phyloP scores from a whole-genome alignment of 2,329 filamentous ascomycete species.

The Aspergillus fumigatus region DNA sequence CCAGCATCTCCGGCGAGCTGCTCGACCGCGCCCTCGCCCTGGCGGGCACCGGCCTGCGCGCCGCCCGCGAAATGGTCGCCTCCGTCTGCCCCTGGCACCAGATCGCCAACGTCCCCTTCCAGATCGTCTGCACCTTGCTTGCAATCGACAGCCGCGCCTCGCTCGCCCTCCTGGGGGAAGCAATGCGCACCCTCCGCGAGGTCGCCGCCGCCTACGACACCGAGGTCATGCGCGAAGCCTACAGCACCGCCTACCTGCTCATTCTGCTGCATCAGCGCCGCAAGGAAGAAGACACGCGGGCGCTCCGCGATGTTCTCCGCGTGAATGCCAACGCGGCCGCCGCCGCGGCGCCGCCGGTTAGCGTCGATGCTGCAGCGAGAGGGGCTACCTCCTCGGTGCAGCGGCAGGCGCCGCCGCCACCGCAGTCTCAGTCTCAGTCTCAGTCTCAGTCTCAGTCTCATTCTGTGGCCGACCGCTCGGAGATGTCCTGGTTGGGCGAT shows the following conservation, averaged over 20 bases:
- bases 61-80: conserved; percentile 45
- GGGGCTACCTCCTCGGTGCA: neutral
- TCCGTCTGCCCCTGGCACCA: conserved; percentile 54
- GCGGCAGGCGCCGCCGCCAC: conserved; percentile 9
- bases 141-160: conserved; percentile 52
- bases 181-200: conserved; percentile 46
- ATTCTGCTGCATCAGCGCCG: conserved; percentile 49
- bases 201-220: conserved; percentile 45
- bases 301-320: conserved; percentile 38
- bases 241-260: conserved; percentile 52
- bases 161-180: conserved; percentile 46
- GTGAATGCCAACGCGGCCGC: conserved; percentile 25
- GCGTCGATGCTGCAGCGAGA: conserved; percentile 1
- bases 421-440: conserved; percentile 4
- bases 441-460: conserved; percentile 1
- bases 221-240: conserved; percentile 48
- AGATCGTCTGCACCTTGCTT: conserved; percentile 53
- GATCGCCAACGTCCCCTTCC: conserved; percentile 57
- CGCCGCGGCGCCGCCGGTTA: conserved; percentile 16
- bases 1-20: conserved; percentile 40
- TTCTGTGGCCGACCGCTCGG: conserved; percentile 24
- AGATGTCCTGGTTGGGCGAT: conserved; percentile 42
- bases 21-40: conserved; percentile 48
- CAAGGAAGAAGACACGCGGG: conserved; percentile 42
- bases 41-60: conserved; percentile 42